These are phyloP conservation scores for Alectoria sarmentosa DNA, from an alignment of 495 filamentous ascomycete species.

Conservation along the genomic window DNA sequence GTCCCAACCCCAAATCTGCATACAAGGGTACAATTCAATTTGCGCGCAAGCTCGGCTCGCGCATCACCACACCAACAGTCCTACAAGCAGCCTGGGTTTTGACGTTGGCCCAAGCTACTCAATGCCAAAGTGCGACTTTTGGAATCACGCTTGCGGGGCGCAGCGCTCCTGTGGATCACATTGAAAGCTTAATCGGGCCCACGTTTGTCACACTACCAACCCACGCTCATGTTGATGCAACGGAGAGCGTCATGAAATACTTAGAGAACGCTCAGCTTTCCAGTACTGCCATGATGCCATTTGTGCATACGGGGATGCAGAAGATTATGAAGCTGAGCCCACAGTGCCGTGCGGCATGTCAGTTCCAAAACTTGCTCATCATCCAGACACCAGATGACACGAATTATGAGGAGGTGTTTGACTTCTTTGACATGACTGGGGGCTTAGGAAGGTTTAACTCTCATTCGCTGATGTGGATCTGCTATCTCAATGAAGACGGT, in stretches of 20 bases:
- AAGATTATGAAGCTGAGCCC: conserved; percentile 44
- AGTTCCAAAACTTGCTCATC: conserved; percentile 41
- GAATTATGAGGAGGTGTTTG: too few species aligned
- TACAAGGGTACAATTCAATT: conserved; percentile 43
- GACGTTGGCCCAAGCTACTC: conserved; percentile 39
- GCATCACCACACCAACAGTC: conserved; percentile 41
- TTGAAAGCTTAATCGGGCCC: conserved; percentile 46
- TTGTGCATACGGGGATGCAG: conserved; percentile 50
- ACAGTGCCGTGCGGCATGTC: conserved; percentile 46
- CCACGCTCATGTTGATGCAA: conserved; percentile 38
- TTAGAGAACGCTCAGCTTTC: conserved; percentile 38
- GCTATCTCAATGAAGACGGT: too few species aligned
- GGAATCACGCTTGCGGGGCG: conserved; percentile 50
- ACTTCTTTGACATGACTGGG: too few species aligned
- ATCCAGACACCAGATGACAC: too few species aligned
- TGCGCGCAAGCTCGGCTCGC: conserved; percentile 31
- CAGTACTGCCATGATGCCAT: conserved; percentile 36
- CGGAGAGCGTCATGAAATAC: conserved; percentile 33
- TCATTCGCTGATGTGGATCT: too few species aligned
- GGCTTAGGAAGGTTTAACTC: too few species aligned
- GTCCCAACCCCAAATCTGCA: conserved; percentile 29
- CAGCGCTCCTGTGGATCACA: conserved; percentile 42
- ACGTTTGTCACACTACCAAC: conserved; percentile 47
- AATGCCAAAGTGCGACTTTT: conserved; percentile 45
- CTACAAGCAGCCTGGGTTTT: conserved; percentile 51